A percentile compares a stretch with the other conserved stretches of the same genome.
Conservation (phyloP, 345 rosid species). For the Sonneratia alba region DNA sequence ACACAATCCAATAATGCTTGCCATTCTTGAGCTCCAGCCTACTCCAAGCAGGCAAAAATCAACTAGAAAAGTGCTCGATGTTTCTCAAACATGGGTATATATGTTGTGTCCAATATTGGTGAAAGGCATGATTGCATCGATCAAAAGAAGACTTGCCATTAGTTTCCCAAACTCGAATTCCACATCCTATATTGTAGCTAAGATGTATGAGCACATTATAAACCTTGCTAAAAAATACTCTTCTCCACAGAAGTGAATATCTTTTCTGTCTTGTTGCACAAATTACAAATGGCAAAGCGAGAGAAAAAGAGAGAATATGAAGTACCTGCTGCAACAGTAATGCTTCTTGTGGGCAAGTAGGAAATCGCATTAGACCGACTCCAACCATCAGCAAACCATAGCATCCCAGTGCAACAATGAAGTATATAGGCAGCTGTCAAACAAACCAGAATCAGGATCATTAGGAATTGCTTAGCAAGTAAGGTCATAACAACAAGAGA, state of each 20-base stretch:
- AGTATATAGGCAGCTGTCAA: constrained; percentile 32
- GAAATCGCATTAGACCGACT: constrained; percentile 35
- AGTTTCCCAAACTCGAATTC: no score
- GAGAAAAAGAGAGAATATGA: no score
- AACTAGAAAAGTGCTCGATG: background rate
- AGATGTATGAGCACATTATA: no score
- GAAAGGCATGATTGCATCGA: background rate
- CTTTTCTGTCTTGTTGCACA: background rate
- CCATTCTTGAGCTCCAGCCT: background rate
- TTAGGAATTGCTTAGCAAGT: no score
- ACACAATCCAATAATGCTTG: background rate
- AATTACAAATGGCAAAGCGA: background rate
- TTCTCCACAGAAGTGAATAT: background rate
- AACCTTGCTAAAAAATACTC: background rate
- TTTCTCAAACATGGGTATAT: background rate
- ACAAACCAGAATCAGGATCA: background rate
- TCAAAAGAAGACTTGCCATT: background rate
- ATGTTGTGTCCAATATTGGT: background rate
- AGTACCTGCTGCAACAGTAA: constrained; percentile 33
- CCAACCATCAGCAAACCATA: constrained; percentile 46
- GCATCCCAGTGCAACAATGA: constrained; percentile 31
- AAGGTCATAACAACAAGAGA: background rate
- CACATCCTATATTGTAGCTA: no score
- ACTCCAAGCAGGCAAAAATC: background rate
- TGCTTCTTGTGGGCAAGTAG: constrained; percentile 40